These are phyloP conservation scores for Wickerhamomyces queroliae DNA, from an alignment of 805 yeast species.

Conservation along the genomic window DNA sequence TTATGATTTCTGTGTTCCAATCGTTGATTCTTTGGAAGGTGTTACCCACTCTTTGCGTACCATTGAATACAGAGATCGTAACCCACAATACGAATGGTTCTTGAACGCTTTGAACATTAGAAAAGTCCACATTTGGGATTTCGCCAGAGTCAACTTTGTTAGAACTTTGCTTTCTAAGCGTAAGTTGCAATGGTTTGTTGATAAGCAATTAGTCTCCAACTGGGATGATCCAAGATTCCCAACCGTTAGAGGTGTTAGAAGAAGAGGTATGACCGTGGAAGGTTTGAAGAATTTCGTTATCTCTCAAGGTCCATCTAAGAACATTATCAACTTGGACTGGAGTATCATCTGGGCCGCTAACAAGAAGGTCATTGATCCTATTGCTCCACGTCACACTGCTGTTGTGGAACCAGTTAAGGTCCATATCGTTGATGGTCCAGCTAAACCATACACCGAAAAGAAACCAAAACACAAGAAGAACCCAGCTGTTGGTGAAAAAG, in stretches of 20 bases:
- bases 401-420: conserved; percentile 70
- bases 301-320: conserved; percentile 96
- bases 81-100: conserved; percentile 98
- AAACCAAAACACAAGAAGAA: conserved; percentile 95
- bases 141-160: conserved; percentile 93
- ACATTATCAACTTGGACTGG: conserved; percentile 97
- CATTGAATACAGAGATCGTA: conserved; percentile 97
- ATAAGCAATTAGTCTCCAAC: conserved; percentile 75
- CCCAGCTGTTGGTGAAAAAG: conserved; percentile 81
- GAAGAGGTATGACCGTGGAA: conserved; percentile 99
- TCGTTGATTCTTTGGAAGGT: conserved; percentile 93
- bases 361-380: conserved; percentile 95
- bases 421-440: conserved; percentile 64
- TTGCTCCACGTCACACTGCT: conserved; percentile 94
- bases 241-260: conserved; percentile 97
- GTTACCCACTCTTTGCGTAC: conserved; percentile 98
- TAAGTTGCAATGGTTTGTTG: conserved; percentile 98
- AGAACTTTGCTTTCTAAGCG: conserved; percentile 95
- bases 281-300: conserved; percentile 91
- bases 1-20: conserved; percentile 97
- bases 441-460: conserved; percentile 53
- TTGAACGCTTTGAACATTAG: conserved; percentile 74
- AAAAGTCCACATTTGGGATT: conserved; percentile 96
- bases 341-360: conserved; percentile 95
- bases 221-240: conserved; percentile 99